Evolutionary conservation across 495 filamentous ascomycete genomes (phyloP), one percentile per base, ranked within the genome.

Genomic region (Lichenothelia convexa): DNA sequence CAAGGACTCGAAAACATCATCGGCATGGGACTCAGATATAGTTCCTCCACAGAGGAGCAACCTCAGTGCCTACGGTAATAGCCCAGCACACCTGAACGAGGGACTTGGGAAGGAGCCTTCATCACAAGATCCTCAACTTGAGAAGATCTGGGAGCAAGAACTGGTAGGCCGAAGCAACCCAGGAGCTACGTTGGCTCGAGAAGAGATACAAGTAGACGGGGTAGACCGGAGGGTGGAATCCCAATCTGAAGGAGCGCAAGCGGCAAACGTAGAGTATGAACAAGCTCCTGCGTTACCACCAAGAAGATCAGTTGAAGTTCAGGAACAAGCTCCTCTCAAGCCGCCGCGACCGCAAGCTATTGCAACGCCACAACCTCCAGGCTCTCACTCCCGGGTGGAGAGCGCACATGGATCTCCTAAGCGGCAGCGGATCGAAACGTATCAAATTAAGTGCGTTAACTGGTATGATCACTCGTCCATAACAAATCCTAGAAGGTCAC

Each of bases 361-460:
- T 15, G 32, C 8, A 16, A 13, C 20, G 1, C 5, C 16, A 6
- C 12, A 1, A 9, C 23, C 43, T 20, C 11, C 9, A 33, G 9
- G n/a, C n/a, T 31, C 33, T 6, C 21, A 24, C 4, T 3, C 26
- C 12, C 43, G 27, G 16, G 23, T 39, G 12, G 54, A 58, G 21
- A 53, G 47, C 6, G 47, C 57, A 1, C 39, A 35, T 6, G 47
- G 47, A 1, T 35, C 22, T 11, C 41, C 61, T 26, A 53, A 51
- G 19, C 55, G 60, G 30, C 65, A 70, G 43, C 54, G 65, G 41
- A 62, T 65, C 26, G 73, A 80, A 44, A 74, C 73, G 0, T 82
- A 82, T 46, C 63, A 71, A n/a, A 78, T 82, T 39, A 69, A 76
- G 39, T 70, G 73, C 34, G 60, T 80, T 21, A 68, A 68, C 36